These are phyloP conservation scores for Oryza meyeriana DNA, from an alignment of 176 grass and related monocot genomes.

Conservation along the genomic window DNA sequence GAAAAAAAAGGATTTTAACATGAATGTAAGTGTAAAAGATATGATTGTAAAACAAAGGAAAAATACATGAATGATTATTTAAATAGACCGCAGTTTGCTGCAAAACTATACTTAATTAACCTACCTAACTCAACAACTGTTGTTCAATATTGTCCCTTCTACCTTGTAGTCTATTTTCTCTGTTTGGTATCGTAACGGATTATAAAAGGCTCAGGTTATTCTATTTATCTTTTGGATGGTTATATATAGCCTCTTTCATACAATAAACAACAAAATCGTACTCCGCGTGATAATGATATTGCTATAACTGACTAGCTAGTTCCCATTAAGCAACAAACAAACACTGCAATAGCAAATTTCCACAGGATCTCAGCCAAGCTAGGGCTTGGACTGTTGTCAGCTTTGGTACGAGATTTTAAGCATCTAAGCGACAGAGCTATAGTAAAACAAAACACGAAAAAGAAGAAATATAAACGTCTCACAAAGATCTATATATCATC, in stretches of 20 bases:
- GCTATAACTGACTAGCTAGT: not conserved
- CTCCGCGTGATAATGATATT: not conserved
- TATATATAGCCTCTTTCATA: not conserved
- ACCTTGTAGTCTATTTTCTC: not conserved
- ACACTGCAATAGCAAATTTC: not conserved
- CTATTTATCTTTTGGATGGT: not conserved
- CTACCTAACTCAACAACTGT: too few relatives aligned
- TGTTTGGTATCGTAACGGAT: too few relatives aligned
- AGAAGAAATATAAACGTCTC: too few relatives aligned
- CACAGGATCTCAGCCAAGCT: not conserved
- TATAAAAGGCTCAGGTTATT: not conserved
- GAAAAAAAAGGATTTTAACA: too few relatives aligned
- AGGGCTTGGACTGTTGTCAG: not conserved
- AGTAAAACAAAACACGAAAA: not conserved
- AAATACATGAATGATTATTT: too few relatives aligned
- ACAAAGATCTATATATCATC: not conserved
- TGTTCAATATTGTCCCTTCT: too few relatives aligned
- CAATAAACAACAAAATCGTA: not conserved
- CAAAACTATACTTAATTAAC: too few relatives aligned
- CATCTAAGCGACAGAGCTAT: not conserved
- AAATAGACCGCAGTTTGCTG: not conserved
- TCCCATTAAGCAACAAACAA: not conserved
- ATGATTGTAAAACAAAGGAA: too few relatives aligned
- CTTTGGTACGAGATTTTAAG: not conserved
- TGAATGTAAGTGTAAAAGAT: too few relatives aligned